phyloP scores from a whole-genome alignment of 2,329 filamentous ascomycete species.

The Juglanconis sp. region DNA sequence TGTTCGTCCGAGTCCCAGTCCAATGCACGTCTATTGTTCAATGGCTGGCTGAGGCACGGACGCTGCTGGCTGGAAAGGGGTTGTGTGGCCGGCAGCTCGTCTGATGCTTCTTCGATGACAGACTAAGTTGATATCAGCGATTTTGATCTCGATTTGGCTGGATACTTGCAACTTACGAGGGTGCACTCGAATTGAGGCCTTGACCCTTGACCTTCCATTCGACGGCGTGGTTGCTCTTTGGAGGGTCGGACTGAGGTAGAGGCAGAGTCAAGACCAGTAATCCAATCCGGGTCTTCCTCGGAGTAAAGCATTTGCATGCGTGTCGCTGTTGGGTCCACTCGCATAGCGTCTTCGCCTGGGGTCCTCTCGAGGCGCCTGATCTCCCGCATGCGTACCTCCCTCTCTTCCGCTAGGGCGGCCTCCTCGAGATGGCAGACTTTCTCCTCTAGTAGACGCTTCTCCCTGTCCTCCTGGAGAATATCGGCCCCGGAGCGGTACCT shows the following conservation, averaged over 20 bases:
- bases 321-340: too few relatives aligned
- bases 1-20: not conserved
- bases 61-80: not conserved
- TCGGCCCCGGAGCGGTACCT: not conserved
- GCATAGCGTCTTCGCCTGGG: too few relatives aligned
- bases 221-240: not conserved
- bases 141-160: not conserved
- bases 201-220: not conserved
- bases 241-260: not conserved
- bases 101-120: conserved; percentile 4
- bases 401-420: not conserved
- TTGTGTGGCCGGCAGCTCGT: conserved; percentile 11
- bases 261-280: not conserved
- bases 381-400: too few relatives aligned
- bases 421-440: not conserved
- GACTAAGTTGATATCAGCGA: not conserved
- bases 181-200: not conserved
- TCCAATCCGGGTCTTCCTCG: not conserved
- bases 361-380: too few relatives aligned
- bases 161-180: not conserved
- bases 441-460: not conserved
- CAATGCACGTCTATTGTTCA: too few relatives aligned
- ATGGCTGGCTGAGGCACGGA: too few relatives aligned
- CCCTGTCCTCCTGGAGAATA: not conserved
- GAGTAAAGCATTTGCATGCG: too few relatives aligned